Percentiles rank a stretch among this genome's conserved stretches.
These are phyloP conservation scores for Apiotrichum brassicae DNA, from an alignment of 1,284 basidiomycete species.

Conservation along the genomic window DNA sequence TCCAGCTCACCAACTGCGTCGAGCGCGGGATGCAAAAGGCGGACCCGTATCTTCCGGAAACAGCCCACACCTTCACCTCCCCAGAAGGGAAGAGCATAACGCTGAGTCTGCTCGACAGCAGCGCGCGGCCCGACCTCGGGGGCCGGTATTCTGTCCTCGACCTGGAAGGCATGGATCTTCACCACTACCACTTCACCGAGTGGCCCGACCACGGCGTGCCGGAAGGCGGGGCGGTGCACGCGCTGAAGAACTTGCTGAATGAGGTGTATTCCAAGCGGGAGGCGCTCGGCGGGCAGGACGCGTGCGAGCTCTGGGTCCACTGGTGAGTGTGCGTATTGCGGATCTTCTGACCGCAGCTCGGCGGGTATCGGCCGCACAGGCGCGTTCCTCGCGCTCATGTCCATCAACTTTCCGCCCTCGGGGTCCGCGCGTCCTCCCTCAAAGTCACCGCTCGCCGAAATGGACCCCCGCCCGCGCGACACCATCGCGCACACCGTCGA, in stretches of 20 bases:
- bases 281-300: conserved; percentile 14
- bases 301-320: conserved; percentile 43
- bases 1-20: conserved; percentile 40
- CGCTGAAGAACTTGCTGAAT: conserved; percentile 23
- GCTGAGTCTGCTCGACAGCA: no score
- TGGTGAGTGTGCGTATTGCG: conserved; percentile 32
- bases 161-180: conserved; percentile 13
- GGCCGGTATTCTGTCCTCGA: conserved; percentile 15
- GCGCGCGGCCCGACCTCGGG: conserved; percentile 2
- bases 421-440: neutral
- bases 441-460: conserved; percentile 9
- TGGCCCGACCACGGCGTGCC: conserved; percentile 46
- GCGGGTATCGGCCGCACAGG: conserved; percentile 43
- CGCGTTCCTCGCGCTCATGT: conserved; percentile 38
- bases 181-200: conserved; percentile 38
- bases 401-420: conserved; percentile 17
- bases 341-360: conserved; percentile 23
- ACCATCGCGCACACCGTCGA: conserved; percentile 30
- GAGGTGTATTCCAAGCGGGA: conserved; percentile 20
- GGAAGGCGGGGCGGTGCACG: conserved; percentile 21
- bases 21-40: conserved; percentile 37
- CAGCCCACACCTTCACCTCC: neutral
- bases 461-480: conserved; percentile 27
- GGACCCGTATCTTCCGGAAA: conserved; percentile 33
- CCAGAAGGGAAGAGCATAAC: neutral